phyloP scores from a whole-genome alignment of 2,329 filamentous ascomycete genomes.

The Colletotrichum plurivorum region DNA sequence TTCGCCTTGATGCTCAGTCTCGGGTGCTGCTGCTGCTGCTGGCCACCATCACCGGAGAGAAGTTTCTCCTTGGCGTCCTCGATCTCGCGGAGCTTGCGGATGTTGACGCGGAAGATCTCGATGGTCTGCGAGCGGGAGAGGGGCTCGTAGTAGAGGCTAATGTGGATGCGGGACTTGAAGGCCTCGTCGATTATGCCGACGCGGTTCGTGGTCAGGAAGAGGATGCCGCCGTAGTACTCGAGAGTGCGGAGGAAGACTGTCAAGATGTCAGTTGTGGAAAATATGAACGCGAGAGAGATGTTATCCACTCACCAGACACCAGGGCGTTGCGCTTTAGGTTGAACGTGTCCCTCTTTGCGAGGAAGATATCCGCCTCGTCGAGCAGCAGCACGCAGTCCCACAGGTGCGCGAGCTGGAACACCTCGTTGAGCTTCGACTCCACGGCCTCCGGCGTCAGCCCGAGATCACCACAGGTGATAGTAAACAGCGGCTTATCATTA shows the following conservation, averaged over 20 bases:
- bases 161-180: conserved; percentile 54
- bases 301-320: neutral
- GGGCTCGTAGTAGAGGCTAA: conserved; percentile 9
- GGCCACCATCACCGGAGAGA: no score
- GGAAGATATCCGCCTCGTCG: neutral
- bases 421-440: conserved; percentile 42
- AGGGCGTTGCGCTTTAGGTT: neutral
- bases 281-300: neutral
- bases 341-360: neutral
- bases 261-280: neutral
- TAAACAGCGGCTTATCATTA: conserved; percentile 12
- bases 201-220: conserved; percentile 66
- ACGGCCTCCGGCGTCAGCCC: conserved; percentile 42
- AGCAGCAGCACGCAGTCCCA: conserved; percentile 45
- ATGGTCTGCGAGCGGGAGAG: neutral
- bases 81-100: neutral
- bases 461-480: conserved; percentile 46
- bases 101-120: conserved; percentile 18
- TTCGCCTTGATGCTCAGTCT: neutral
- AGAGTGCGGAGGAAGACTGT: neutral
- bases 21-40: neutral
- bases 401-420: conserved; percentile 43
- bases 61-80: neutral
- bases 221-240: conserved; percentile 50
- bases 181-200: conserved; percentile 54